Conservation (phyloP, 805 yeast genomes). For the Candida insectorum region DNA sequence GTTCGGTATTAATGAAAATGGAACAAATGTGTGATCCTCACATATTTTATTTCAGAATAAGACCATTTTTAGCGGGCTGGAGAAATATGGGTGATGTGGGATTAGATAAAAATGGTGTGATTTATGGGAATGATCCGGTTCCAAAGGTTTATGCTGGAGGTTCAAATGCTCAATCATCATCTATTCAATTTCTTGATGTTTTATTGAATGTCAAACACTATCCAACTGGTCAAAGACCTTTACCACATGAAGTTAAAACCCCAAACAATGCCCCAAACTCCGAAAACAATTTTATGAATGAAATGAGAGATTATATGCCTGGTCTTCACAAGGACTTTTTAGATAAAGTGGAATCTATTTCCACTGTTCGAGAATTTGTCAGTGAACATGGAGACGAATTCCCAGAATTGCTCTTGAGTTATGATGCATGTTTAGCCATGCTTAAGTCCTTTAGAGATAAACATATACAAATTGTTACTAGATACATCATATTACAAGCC, state of each 20-base stretch:
- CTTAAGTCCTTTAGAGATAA: slow-evolving; percentile 84
- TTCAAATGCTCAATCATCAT: slow-evolving; percentile 88
- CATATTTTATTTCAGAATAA: slow-evolving; percentile 76
- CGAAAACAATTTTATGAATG: slow-evolving; percentile 57
- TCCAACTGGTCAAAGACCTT: slow-evolving; percentile 64
- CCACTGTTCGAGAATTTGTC: slow-evolving; percentile 67
- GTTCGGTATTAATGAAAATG: slow-evolving; percentile 72
- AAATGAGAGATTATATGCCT: slow-evolving; percentile 91
- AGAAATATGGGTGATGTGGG: slow-evolving; percentile 87
- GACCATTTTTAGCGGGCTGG: slow-evolving; percentile 96
- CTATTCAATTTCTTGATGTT: slow-evolving; percentile 83
- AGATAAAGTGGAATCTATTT: slow-evolving; percentile 51
- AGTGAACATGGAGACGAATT: slow-evolving; percentile 28
- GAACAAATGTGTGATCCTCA: slow-evolving; percentile 95
- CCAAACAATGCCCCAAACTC: slow-evolving; percentile 4
- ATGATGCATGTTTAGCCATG: slow-evolving; percentile 89
- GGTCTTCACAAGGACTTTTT: slow-evolving; percentile 76
- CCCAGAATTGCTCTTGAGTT: slow-evolving; percentile 63
- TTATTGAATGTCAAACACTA: slow-evolving; percentile 72
- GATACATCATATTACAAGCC: slow-evolving; percentile 82
- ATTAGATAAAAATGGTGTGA: slow-evolving; percentile 62
- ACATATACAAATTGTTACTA: slow-evolving; percentile 88
- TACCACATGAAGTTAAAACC: slow-evolving; percentile 11
- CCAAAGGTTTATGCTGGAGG: slow-evolving; percentile 77
- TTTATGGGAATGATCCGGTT: slow-evolving; percentile 61